These are phyloP conservation scores for Antitrichia curtipendula DNA, from an alignment of 225 moss, liverwort and hornwort species.

Conservation along the genomic window DNA sequence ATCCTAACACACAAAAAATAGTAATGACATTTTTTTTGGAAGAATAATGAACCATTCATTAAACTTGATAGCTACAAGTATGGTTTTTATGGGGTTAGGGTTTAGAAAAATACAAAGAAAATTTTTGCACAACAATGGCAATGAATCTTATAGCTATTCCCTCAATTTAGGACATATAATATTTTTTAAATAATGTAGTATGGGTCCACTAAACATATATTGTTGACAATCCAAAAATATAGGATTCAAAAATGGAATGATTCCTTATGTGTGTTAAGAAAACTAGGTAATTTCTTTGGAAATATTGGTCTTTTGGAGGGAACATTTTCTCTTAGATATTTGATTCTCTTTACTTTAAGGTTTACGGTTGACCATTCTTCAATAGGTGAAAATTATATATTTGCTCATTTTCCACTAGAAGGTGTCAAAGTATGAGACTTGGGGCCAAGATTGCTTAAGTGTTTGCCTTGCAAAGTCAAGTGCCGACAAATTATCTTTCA, in stretches of 20 bases:
- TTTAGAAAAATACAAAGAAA: rapidly evolving
- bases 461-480: not conserved
- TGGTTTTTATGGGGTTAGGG: rapidly evolving
- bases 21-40: not conserved
- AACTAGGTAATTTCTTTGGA: not conserved
- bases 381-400: not conserved
- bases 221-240: not conserved
- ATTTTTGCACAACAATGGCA: not conserved
- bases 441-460: rapidly evolving
- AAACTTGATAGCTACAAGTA: not conserved
- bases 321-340: rapidly evolving
- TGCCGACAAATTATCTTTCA: not conserved
- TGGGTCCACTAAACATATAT: not conserved
- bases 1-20: not conserved
- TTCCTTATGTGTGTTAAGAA: rapidly evolving
- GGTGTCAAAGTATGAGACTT: not conserved
- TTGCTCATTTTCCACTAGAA: not conserved
- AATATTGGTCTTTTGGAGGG: too few relatives aligned
- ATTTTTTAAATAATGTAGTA: not conserved
- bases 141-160: not conserved
- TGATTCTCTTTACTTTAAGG: not conserved
- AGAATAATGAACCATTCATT: not conserved
- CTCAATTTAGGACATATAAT: not conserved
- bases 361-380: not conserved
- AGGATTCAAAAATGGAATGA: not conserved